Conservation (phyloP, 768 basidiomycete genomes). For the Punctularia strigosozonata region DNA sequence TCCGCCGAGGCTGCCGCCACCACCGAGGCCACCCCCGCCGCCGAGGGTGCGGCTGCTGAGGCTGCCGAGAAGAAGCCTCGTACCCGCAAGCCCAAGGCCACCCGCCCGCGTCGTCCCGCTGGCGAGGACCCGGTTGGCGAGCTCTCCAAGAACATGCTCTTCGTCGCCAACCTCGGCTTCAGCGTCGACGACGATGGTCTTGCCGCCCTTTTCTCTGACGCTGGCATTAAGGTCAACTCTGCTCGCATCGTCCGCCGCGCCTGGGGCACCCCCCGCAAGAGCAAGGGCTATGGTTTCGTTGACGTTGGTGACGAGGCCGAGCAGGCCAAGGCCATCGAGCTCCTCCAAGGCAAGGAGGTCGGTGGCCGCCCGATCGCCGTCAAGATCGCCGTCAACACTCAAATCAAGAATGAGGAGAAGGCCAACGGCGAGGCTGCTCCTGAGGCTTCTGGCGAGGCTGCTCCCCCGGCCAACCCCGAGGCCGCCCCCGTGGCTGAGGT, state of each 20-base stretch:
- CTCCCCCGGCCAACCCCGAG: slow-evolving; percentile 10
- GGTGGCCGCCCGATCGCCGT: slow-evolving; percentile 80
- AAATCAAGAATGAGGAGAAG: slow-evolving; percentile 40
- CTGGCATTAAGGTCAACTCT: slow-evolving; percentile 68
- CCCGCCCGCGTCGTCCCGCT: slow-evolving; percentile 52
- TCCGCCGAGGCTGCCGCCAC: slow-evolving; percentile 13
- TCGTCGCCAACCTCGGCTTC: slow-evolving; percentile 98
- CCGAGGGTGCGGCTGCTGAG: slow-evolving; percentile 36
- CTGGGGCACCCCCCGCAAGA: slow-evolving; percentile 75
- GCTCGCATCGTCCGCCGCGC: slow-evolving; percentile 85
- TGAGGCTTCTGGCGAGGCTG: slow-evolving; percentile 9
- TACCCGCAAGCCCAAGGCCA: slow-evolving; percentile 42
- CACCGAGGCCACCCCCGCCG: slow-evolving; percentile 22
- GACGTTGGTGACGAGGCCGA: slow-evolving; percentile 84
- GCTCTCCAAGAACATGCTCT: slow-evolving; percentile 81
- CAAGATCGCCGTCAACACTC: slow-evolving; percentile 87
- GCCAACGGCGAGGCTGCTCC: slow-evolving; percentile 22
- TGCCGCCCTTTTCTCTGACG: slow-evolving; percentile 73
- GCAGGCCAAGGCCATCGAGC: slow-evolving; percentile 84
- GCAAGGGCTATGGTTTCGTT: slow-evolving; percentile 97
- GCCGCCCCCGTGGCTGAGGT: slow-evolving; percentile 8
- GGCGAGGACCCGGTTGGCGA: slow-evolving; percentile 83
- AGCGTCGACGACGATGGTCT: slow-evolving; percentile 80
- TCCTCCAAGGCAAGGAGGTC: slow-evolving; percentile 80
- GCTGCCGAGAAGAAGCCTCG: slow-evolving; percentile 32